These are phyloP conservation scores for Grigorovia transvaalensis DNA, from an alignment of 805 yeast species.

Conservation along the genomic window DNA sequence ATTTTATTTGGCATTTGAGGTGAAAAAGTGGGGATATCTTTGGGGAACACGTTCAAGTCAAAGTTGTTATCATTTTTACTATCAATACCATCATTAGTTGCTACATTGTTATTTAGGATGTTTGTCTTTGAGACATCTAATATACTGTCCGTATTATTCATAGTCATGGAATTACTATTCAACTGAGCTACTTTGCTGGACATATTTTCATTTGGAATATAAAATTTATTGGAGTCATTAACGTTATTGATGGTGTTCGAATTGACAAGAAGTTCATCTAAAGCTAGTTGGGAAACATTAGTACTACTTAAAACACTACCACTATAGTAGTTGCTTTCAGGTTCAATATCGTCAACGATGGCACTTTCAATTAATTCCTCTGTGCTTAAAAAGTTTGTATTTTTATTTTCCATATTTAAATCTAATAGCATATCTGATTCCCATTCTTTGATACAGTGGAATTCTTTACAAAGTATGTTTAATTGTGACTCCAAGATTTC, in stretches of 20 bases:
- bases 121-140: not conserved
- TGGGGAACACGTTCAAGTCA: not conserved
- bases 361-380: conserved; percentile 55
- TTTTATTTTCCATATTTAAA: conserved; percentile 35
- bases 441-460: conserved; percentile 49
- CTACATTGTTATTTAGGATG: too few species aligned
- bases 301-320: conserved; percentile 1
- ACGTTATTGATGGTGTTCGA: not conserved
- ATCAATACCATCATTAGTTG: too few species aligned
- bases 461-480: conserved; percentile 33
- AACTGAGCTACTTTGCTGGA: not conserved
- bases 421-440: conserved; percentile 45
- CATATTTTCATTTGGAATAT: not conserved
- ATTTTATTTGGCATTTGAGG: not conserved
- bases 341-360: conserved; percentile 37
- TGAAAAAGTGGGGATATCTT: not conserved
- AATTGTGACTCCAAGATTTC: conserved; percentile 34
- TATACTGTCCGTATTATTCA: not conserved
- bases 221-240: not conserved
- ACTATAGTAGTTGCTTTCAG: conserved; percentile 8
- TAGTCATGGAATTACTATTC: not conserved
- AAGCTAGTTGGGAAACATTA: conserved; percentile 4
- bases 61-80: not conserved
- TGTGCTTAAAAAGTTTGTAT: conserved; percentile 41
- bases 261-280: conserved; percentile 5